Evolutionary conservation across 2,329 filamentous ascomycete genomes (phyloP).

Genomic region (Trichoderma brevicompactum): DNA sequence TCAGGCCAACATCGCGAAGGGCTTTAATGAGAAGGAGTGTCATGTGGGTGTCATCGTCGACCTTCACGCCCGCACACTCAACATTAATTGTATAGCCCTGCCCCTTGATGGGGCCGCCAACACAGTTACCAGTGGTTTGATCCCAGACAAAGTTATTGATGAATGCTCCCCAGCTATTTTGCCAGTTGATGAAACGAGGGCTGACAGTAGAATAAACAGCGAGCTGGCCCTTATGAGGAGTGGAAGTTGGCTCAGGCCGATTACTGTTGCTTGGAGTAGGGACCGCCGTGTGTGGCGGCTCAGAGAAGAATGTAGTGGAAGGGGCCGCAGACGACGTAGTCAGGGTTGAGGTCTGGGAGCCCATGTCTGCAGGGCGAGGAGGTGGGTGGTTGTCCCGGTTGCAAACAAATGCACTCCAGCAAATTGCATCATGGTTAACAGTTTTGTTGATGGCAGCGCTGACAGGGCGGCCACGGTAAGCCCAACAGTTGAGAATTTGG

Average conservation of each 20-base stretch:
- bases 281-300: constrained; percentile 36
- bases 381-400: constrained; percentile 44
- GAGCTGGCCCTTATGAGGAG: constrained; percentile 39
- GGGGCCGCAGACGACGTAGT: constrained; percentile 41
- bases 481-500: constrained; percentile 48
- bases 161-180: constrained; percentile 45
- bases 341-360: constrained; percentile 42
- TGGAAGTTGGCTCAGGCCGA: constrained; percentile 40
- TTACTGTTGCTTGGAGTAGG: constrained; percentile 36
- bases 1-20: constrained; percentile 44
- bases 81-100: constrained; percentile 46
- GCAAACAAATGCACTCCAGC: constrained; percentile 49
- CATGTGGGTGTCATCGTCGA: constrained; percentile 47
- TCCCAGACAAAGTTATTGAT: constrained; percentile 49
- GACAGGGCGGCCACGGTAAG: constrained; percentile 48
- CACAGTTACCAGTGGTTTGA: constrained; percentile 43
- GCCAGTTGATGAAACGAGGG: constrained; percentile 48
- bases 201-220: constrained; percentile 42
- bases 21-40: constrained; percentile 47
- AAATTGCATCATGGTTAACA: constrained; percentile 44
- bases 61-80: constrained; percentile 44
- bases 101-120: constrained; percentile 41
- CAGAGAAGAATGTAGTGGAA: constrained; percentile 41
- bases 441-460: constrained; percentile 47
- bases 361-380: constrained; percentile 43